Evolutionary conservation across 331 rosid genomes (phyloP).

Genomic region (Cydonia oblonga): DNA sequence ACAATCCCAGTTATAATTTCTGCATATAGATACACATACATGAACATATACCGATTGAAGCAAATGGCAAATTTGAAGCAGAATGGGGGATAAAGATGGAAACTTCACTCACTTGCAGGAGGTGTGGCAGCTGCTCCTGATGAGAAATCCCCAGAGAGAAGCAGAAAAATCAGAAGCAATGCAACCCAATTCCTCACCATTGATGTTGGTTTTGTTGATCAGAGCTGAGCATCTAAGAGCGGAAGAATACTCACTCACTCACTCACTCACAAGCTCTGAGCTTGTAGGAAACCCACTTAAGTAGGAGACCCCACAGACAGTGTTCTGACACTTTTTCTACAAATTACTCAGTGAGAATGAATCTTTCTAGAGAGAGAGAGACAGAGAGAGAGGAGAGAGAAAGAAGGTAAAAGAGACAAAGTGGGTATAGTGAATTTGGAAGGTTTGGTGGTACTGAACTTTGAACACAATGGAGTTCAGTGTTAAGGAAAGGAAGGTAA

Average conservation of each 20-base stretch:
- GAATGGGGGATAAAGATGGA: not conserved
- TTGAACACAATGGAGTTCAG: not conserved
- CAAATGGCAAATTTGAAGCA: conserved; percentile 5
- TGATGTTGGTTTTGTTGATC: conserved; percentile 9
- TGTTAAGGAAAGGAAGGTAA: conserved; percentile 10
- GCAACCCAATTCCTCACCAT: conserved; percentile 39
- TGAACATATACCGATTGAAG: not conserved
- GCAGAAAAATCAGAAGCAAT: conserved; percentile 31
- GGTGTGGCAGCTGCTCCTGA: conserved; percentile 71
- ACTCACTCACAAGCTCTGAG: conserved; percentile 25
- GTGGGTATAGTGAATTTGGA: conserved; percentile 20
- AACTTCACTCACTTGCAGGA: conserved; percentile 61
- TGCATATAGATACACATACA: conserved; percentile 20
- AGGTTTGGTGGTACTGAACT: conserved; percentile 2
- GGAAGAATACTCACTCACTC: not conserved
- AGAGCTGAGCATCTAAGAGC: conserved; percentile 12
- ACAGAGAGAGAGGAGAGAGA: not conserved
- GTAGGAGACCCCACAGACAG: conserved; percentile 28
- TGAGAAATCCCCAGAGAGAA: conserved; percentile 42
- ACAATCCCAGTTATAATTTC: conserved; percentile 70
- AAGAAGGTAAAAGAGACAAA: conserved; percentile 27
- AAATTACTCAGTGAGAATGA: conserved; percentile 15
- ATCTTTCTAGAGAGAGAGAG: conserved; percentile 14
- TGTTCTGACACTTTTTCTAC: conserved; percentile 19
- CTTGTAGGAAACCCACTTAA: conserved; percentile 25